Conservation (phyloP, 169 alveolate species). For the Plasmodium inui region DNA sequence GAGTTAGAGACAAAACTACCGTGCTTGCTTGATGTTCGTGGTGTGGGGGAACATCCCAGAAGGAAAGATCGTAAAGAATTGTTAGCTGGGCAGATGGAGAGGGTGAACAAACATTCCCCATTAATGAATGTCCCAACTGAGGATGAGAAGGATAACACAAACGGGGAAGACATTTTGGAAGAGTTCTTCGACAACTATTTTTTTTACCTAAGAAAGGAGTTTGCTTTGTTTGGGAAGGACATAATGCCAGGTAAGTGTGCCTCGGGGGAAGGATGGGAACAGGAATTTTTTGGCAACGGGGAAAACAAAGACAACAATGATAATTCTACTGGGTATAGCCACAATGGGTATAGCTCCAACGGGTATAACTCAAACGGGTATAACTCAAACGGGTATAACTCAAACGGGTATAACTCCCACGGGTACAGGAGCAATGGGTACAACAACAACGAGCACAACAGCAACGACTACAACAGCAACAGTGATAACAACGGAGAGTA, state of each 20-base stretch:
- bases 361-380: background rate
- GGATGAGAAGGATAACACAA: background rate
- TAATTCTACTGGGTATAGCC: background rate
- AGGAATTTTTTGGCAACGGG: background rate
- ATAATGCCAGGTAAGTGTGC: background rate
- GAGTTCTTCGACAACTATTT: background rate
- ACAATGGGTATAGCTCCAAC: background rate
- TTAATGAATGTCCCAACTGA: background rate
- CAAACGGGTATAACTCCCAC: background rate
- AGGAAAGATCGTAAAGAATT: background rate
- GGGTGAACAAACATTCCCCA: background rate
- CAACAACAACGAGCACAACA: background rate
- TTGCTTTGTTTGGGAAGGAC: background rate
- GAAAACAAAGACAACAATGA: background rate
- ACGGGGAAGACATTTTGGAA: background rate
- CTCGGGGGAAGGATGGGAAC: background rate
- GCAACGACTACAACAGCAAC: background rate
- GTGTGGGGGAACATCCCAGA: background rate
- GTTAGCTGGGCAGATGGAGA: background rate
- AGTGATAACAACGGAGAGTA: background rate
- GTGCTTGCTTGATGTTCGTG: background rate
- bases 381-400: background rate
- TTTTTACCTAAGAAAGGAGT: background rate
- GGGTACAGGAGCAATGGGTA: background rate
- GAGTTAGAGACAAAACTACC: background rate